A percentile compares a stretch with the other conserved stretches of the same genome.
Conservation (phyloP, 352 stramenopile species). For the Pythium graminicola region DNA sequence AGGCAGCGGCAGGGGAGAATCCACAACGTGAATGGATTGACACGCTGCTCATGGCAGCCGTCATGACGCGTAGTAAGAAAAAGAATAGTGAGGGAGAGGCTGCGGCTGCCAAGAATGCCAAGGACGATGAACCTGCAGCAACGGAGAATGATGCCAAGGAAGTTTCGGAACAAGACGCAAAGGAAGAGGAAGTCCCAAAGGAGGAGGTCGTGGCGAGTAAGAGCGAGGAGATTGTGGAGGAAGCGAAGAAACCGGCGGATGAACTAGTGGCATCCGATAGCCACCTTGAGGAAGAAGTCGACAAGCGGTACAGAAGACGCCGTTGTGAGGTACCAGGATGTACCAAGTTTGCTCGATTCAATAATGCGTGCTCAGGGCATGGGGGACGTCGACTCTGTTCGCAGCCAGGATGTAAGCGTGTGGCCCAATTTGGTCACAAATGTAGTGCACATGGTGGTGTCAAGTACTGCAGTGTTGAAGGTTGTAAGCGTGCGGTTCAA, state of each 20-base stretch:
- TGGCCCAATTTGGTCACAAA: constrained; percentile 76
- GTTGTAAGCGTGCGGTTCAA: constrained; percentile 68
- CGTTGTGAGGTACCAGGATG: constrained; percentile 60
- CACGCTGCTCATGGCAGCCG: constrained; percentile 65
- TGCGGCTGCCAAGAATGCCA: not conserved
- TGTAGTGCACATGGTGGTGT: constrained; percentile 73
- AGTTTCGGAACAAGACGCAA: not conserved
- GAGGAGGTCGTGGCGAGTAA: not conserved
- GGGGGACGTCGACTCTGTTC: constrained; percentile 66
- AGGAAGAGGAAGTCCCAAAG: not conserved
- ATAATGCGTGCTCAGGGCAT: constrained; percentile 67
- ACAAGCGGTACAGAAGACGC: constrained; percentile 58
- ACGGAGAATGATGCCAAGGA: not conserved
- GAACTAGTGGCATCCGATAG: not conserved
- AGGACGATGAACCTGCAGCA: not conserved
- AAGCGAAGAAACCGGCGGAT: not conserved
- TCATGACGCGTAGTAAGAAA: constrained; percentile 62
- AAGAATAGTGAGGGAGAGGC: constrained; percentile 16
- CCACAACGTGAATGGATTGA: constrained; percentile 74
- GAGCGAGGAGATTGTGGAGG: not conserved
- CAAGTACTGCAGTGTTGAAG: constrained; percentile 67
- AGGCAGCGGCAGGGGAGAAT: constrained; percentile 13
- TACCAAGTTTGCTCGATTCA: constrained; percentile 74
- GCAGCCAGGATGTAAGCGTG: constrained; percentile 53
- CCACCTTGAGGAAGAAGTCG: constrained; percentile 11